phyloP scores from a whole-genome alignment of 179 eudicot species.

The Silene vulgaris region DNA sequence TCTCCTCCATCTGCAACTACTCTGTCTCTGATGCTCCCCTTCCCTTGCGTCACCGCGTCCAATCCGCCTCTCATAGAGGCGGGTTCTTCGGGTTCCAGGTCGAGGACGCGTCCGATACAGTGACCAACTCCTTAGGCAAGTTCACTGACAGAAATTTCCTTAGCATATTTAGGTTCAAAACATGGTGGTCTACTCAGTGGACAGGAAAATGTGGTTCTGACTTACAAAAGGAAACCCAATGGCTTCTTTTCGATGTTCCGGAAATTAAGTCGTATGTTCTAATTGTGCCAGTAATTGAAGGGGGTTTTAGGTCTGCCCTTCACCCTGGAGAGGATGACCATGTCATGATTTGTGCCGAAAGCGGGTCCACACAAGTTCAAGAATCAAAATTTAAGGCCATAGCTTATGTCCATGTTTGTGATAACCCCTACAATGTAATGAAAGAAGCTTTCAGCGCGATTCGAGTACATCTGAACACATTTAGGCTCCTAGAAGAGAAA shows the following conservation, averaged over 20 bases:
- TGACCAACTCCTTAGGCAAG: slow-evolving; percentile 47
- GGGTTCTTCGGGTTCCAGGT: slow-evolving; percentile 54
- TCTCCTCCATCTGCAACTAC: slow-evolving; percentile 41
- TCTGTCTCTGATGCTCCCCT: slow-evolving; percentile 46
- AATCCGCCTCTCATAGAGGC: slow-evolving; percentile 39
- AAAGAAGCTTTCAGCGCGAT: slow-evolving; percentile 55
- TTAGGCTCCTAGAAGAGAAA: slow-evolving; percentile 59
- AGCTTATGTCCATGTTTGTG: slow-evolving; percentile 54
- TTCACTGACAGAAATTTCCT: slow-evolving; percentile 45
- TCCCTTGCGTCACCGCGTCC: slow-evolving; percentile 37
- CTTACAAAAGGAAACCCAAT: slow-evolving; percentile 62
- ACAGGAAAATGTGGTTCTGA: slow-evolving; percentile 55
- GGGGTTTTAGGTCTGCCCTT: slow-evolving; percentile 53
- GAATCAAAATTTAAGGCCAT: slow-evolving; percentile 43
- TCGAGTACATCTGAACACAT: slow-evolving; percentile 54
- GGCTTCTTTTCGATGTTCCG: slow-evolving; percentile 54
- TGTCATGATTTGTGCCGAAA: slow-evolving; percentile 47
- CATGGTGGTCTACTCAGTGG: slow-evolving; percentile 83
- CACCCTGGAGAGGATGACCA: slow-evolving; percentile 44
- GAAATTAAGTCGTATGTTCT: slow-evolving; percentile 46
- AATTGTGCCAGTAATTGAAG: slow-evolving; percentile 51
- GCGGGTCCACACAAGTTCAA: slow-evolving; percentile 45
- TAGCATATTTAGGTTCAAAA: slow-evolving; percentile 66
- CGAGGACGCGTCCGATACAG: slow-evolving; percentile 33
- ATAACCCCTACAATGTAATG: slow-evolving; percentile 61